Evolutionary conservation across 2,329 filamentous ascomycete species (phyloP).

Genomic region (Aspergillus intermedius): DNA sequence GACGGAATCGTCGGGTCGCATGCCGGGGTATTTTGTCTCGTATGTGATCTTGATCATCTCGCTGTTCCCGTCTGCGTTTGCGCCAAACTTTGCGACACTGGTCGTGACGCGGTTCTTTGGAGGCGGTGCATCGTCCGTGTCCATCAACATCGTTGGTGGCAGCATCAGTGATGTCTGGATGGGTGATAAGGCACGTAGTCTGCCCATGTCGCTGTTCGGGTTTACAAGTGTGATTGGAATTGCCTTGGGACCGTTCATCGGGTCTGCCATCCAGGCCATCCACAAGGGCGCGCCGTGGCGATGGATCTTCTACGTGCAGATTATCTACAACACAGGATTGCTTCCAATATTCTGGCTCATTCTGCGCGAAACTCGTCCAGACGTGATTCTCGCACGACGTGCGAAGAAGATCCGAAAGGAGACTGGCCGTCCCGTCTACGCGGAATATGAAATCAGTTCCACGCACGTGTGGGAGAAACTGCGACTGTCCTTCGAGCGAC

Average conservation of each 20-base stretch:
- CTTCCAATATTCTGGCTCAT: slow-evolving; percentile 38
- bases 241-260: slow-evolving; percentile 41
- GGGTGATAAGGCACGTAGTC: slow-evolving; percentile 32
- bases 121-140: slow-evolving; percentile 38
- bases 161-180: slow-evolving; percentile 34
- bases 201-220: slow-evolving; percentile 40
- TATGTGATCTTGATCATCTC: slow-evolving; percentile 38
- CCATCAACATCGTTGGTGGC: slow-evolving; percentile 36
- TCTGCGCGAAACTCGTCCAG: slow-evolving; percentile 36
- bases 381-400: slow-evolving; percentile 37
- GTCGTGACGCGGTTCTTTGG: slow-evolving; percentile 41
- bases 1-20: slow-evolving; percentile 39
- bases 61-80: slow-evolving; percentile 38
- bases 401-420: slow-evolving; percentile 34
- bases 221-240: slow-evolving; percentile 40
- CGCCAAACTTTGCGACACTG: slow-evolving; percentile 41
- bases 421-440: slow-evolving; percentile 26
- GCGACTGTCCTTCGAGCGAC: slow-evolving; percentile 36
- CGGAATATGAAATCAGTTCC: slow-evolving; percentile 18
- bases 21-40: slow-evolving; percentile 39
- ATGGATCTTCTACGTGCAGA: slow-evolving; percentile 43
- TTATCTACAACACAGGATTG: slow-evolving; percentile 38
- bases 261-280: slow-evolving; percentile 33
- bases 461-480: slow-evolving; percentile 21
- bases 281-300: slow-evolving; percentile 31